A percentile compares a stretch with the other conserved stretches of the same genome.
Evolutionary conservation across 345 rosid genomes (phyloP).

Genomic region (Citrus reticulata): DNA sequence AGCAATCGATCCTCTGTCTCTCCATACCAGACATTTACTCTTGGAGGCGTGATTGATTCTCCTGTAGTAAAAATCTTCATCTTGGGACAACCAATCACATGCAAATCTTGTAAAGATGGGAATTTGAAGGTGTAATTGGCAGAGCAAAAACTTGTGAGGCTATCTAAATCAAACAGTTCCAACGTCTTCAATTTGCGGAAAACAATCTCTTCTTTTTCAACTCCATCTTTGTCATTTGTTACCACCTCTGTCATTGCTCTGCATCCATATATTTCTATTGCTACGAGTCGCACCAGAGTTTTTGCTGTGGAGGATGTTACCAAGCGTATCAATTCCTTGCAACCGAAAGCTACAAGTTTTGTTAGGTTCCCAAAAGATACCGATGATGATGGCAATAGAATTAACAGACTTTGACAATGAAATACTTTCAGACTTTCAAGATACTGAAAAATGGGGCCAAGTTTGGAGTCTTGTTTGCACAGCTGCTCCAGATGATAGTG

Average conservation of each 20-base stretch:
- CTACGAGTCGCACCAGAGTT: neutral
- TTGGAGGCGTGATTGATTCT: neutral
- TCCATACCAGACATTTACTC: neutral
- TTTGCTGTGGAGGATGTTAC: no score
- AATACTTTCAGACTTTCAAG: neutral
- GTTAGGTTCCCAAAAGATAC: conserved; percentile 8
- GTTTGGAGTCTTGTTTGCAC: conserved; percentile 1
- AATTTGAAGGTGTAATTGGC: neutral
- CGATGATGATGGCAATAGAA: neutral
- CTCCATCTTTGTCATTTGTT: neutral
- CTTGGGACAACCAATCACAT: neutral
- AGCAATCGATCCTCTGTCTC: rapidly evolving
- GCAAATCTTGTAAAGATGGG: neutral
- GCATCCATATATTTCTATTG: neutral
- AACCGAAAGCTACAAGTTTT: neutral
- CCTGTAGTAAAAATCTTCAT: neutral
- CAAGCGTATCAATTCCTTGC: neutral
- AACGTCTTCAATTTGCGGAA: neutral
- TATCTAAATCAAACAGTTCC: neutral
- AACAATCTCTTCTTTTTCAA: neutral
- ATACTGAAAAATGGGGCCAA: neutral
- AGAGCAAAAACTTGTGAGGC: conserved; percentile 1
- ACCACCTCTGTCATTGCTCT: neutral
- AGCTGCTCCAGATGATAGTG: neutral
- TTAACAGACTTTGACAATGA: neutral